Conservation (phyloP, 2,329 filamentous ascomycete genomes). For the Diaporthe vexans region DNA sequence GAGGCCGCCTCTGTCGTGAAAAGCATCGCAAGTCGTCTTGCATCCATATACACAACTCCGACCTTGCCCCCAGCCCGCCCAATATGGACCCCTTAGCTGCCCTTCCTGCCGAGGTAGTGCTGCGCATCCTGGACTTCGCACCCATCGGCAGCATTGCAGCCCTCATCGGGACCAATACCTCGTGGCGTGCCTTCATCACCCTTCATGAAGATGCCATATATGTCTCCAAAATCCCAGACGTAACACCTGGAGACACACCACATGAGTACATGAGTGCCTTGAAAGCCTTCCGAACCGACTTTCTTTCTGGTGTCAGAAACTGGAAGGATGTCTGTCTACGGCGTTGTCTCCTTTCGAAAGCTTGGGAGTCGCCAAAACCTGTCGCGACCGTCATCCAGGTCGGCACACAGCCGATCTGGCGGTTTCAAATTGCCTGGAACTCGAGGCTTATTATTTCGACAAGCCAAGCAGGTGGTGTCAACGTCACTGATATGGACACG, state of each 20-base stretch:
- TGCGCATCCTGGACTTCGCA: conserved; percentile 45
- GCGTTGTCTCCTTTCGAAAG: conserved; percentile 54
- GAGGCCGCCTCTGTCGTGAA: neutral
- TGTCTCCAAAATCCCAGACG: conserved; percentile 25
- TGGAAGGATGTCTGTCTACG: conserved; percentile 61
- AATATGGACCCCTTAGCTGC: conserved; percentile 42
- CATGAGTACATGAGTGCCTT: conserved; percentile 23
- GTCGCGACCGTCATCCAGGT: conserved; percentile 57
- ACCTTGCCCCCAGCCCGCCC: conserved; percentile 1
- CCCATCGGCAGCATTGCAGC: conserved; percentile 39
- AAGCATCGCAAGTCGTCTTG: neutral
- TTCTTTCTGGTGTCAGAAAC: conserved; percentile 49
- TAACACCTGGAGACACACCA: conserved; percentile 23
- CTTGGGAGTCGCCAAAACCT: conserved; percentile 53
- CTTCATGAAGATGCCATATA: conserved; percentile 45
- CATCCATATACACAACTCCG: neutral
- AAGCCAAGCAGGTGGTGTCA: conserved; percentile 58
- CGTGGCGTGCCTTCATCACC: conserved; percentile 46
- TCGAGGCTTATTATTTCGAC: conserved; percentile 61
- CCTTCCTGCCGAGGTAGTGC: conserved; percentile 45
- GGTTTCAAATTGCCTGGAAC: conserved; percentile 61
- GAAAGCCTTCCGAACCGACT: conserved; percentile 50
- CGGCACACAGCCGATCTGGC: conserved; percentile 58
- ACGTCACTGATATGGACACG: conserved; percentile 61
- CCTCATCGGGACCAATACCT: conserved; percentile 40